phyloP scores from a whole-genome alignment of 345 rosid genomes.

The Theobroma cacao region DNA sequence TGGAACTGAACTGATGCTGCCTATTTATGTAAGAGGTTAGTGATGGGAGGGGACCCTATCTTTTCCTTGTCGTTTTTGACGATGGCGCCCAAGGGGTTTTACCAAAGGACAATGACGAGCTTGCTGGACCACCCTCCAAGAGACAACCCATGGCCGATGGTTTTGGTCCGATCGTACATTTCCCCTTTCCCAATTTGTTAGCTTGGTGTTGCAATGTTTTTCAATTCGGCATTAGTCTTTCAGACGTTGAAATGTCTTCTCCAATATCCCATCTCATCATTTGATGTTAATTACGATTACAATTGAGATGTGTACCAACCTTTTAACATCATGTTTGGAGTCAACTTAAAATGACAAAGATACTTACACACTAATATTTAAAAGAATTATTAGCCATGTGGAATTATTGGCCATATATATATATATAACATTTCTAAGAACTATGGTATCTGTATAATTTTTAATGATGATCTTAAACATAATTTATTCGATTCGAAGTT shows the following conservation, averaged over 20 bases:
- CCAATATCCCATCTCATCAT: too few species aligned
- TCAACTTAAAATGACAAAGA: too few species aligned
- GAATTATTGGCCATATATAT: neutral
- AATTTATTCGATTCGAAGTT: too few species aligned
- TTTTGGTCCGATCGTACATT: neutral
- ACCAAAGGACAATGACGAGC: neutral
- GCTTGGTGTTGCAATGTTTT: neutral
- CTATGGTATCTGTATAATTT: too few species aligned
- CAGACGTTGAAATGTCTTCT: neutral
- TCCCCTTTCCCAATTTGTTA: neutral
- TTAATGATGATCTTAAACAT: too few species aligned
- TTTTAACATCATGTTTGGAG: too few species aligned
- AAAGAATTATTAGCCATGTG: neutral
- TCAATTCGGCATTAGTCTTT: neutral
- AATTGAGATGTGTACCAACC: too few species aligned
- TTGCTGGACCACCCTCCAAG: neutral
- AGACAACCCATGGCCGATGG: neutral
- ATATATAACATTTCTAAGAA: too few species aligned
- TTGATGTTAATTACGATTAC: too few species aligned
- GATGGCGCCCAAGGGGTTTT: neutral
- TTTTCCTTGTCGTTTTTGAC: neutral
- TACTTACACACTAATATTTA: too few species aligned
- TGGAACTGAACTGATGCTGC: neutral
- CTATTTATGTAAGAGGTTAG: neutral
- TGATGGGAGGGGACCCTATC: neutral